These are phyloP conservation scores for Nicotiana knightiana DNA, from an alignment of 257 asterid species.

Conservation along the genomic window DNA sequence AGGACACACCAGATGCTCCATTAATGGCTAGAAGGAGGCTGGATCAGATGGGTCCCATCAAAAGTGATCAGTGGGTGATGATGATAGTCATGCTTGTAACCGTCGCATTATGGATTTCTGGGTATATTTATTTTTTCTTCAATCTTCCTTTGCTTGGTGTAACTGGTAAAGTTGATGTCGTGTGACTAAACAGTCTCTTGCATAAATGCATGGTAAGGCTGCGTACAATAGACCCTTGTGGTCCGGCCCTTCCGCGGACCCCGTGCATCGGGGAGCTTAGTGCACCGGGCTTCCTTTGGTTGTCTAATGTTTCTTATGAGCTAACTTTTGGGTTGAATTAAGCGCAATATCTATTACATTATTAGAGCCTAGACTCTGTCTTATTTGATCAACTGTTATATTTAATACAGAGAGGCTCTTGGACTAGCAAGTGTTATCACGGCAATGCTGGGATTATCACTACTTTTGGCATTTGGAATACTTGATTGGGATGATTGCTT, in stretches of 20 bases:
- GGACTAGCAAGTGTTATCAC: conserved; percentile 56
- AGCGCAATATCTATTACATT: no score
- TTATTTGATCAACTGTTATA: neutral
- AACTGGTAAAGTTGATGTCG: no score
- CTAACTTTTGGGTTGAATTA: neutral
- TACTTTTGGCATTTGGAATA: conserved; percentile 54
- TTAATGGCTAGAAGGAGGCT: conserved; percentile 52
- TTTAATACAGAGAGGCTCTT: conserved; percentile 41
- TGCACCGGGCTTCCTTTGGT: neutral
- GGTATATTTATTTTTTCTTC: conserved; percentile 26
- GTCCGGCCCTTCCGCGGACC: no score
- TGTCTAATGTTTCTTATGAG: neutral
- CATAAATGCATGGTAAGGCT: no score
- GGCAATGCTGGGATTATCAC: conserved; percentile 62
- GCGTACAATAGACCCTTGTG: no score
- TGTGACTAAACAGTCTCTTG: no score
- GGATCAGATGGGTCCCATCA: conserved; percentile 68
- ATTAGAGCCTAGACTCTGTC: no score
- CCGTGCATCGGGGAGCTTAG: no score
- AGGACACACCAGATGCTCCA: conserved; percentile 75
- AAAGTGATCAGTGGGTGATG: conserved; percentile 74
- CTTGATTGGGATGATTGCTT: conserved; percentile 74
- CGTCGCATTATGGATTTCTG: conserved; percentile 62
- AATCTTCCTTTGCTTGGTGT: no score
- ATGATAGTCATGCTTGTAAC: conserved; percentile 57